A percentile compares a stretch with the other conserved stretches of the same genome.
These are phyloP conservation scores for Lactarius trivialis DNA, from an alignment of 768 basidiomycete genomes.

Conservation along the genomic window DNA sequence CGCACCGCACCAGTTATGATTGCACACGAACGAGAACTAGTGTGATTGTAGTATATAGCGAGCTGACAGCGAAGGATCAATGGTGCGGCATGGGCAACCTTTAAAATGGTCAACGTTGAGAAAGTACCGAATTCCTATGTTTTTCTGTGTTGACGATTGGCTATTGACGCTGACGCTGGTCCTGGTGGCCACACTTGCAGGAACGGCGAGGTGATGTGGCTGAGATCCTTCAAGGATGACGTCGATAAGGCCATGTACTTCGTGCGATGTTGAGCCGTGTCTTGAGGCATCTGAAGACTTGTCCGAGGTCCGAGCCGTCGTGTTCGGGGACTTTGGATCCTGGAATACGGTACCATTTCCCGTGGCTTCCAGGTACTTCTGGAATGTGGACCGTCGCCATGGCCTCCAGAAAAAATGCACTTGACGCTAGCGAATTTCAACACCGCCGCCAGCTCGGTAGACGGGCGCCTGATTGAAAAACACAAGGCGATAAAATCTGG, in stretches of 20 bases:
- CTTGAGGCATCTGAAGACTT: too few relatives aligned
- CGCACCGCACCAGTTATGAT: neutral
- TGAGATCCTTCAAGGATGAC: neutral
- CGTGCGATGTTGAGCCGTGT: neutral
- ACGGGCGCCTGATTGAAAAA: neutral
- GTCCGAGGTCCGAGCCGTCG: too few relatives aligned
- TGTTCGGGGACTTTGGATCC: too few relatives aligned
- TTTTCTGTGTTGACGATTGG: neutral
- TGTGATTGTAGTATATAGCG: neutral
- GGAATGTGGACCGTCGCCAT: neutral
- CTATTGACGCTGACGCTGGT: neutral
- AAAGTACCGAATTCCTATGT: neutral
- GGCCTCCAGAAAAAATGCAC: neutral
- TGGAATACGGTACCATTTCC: too few relatives aligned
- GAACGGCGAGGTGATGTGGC: neutral
- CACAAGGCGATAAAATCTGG: neutral
- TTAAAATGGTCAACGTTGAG: neutral
- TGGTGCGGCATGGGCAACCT: neutral
- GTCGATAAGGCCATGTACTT: too few relatives aligned
- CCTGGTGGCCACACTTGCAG: neutral
- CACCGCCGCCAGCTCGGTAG: neutral
- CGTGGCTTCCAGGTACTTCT: neutral
- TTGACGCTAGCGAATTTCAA: neutral
- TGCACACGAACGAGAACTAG: neutral
- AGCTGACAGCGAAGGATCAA: too few relatives aligned